phyloP scores from a whole-genome alignment of 202 grass and related monocot species.

The Carex arenaria region DNA sequence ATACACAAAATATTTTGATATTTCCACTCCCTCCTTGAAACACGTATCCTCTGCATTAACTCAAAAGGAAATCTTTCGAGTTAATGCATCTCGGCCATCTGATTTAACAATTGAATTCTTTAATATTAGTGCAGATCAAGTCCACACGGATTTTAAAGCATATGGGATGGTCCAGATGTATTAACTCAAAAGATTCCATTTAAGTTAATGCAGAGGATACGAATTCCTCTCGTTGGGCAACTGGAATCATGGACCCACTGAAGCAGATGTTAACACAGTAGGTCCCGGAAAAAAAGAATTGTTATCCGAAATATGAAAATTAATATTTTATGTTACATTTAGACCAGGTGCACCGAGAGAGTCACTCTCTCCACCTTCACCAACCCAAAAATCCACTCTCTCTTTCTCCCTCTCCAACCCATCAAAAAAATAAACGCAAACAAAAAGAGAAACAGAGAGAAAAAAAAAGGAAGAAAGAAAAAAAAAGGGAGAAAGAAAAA shows the following conservation, averaged over 20 bases:
- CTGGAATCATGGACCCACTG: not conserved
- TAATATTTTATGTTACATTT: not conserved
- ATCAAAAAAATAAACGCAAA: slow-evolving; percentile 30
- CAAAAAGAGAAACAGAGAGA: slow-evolving; percentile 6
- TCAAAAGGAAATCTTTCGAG: too few relatives aligned
- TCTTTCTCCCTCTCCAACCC: not conserved
- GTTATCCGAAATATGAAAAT: not conserved
- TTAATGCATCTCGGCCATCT: too few relatives aligned
- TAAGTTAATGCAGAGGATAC: too few relatives aligned
- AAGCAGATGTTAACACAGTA: not conserved
- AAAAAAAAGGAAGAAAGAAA: slow-evolving; percentile 12
- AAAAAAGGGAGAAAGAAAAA: slow-evolving; percentile 28
- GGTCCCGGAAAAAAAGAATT: not conserved
- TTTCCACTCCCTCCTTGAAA: not conserved
- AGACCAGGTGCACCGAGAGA: slow-evolving; percentile 18
- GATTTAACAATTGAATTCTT: too few relatives aligned
- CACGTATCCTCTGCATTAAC: too few relatives aligned
- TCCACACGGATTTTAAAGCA: too few relatives aligned
- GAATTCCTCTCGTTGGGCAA: not conserved
- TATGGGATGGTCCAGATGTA: too few relatives aligned
- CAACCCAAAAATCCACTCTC: slow-evolving; percentile 25
- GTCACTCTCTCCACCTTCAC: not conserved
- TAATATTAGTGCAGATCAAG: too few relatives aligned
- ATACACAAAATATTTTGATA: not conserved
- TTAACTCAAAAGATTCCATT: too few relatives aligned